These are phyloP conservation scores for Debaryomyces maramus DNA, from an alignment of 805 yeast genomes.

Conservation along the genomic window DNA sequence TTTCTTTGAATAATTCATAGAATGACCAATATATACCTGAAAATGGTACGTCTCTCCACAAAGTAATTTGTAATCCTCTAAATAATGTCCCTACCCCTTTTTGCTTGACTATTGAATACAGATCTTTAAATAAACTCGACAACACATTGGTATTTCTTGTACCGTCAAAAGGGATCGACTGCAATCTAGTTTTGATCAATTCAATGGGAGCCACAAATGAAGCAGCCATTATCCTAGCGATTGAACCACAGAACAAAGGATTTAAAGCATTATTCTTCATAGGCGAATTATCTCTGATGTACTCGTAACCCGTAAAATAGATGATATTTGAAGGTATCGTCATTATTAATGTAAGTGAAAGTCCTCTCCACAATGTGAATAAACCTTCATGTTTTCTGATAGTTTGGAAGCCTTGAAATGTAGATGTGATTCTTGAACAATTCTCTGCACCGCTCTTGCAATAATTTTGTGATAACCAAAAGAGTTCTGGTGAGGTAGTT, in stretches of 20 bases:
- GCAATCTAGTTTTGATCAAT: constrained; percentile 81
- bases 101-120: constrained; percentile 47
- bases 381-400: constrained; percentile 76
- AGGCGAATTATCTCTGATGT: constrained; percentile 69
- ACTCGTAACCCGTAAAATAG: constrained; percentile 92
- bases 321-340: constrained; percentile 91
- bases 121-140: constrained; percentile 52
- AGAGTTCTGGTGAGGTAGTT: constrained; percentile 31
- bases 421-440: constrained; percentile 60
- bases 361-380: constrained; percentile 82
- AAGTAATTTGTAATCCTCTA: constrained; percentile 81
- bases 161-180: constrained; percentile 70
- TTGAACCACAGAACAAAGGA: constrained; percentile 82
- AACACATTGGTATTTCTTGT: constrained; percentile 29
- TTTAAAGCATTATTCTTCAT: constrained; percentile 51
- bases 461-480: constrained; percentile 36
- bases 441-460: constrained; percentile 36
- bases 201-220: constrained; percentile 86
- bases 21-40: constrained; percentile 93
- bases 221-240: constrained; percentile 82
- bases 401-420: constrained; percentile 68
- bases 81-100: constrained; percentile 69
- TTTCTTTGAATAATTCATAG: constrained; percentile 55
- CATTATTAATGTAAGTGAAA: constrained; percentile 79
- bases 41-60: constrained; percentile 98